A percentile compares a stretch with the other conserved stretches of the same genome.
Evolutionary conservation across 495 filamentous ascomycete species (phyloP).

Genomic region (Xeromyces bisporus): DNA sequence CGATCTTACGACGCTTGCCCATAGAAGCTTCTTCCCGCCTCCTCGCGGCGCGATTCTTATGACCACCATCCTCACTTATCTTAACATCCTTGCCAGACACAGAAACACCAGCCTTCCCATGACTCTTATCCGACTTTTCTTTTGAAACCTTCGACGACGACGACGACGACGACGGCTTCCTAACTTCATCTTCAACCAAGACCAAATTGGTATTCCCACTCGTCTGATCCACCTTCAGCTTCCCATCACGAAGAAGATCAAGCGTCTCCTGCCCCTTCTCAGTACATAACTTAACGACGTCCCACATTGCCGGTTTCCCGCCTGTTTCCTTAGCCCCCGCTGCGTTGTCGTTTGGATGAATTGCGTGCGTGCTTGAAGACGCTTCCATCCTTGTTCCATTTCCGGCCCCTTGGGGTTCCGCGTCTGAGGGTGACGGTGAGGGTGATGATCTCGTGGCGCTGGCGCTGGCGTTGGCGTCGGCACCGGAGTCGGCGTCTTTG

Average conservation of each 20-base stretch:
- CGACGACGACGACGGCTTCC: too few species aligned
- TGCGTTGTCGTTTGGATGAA: conserved; percentile 1
- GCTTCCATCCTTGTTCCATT: too few species aligned
- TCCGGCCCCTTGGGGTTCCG: not conserved
- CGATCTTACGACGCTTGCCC: too few species aligned
- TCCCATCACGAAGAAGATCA: conserved; percentile 37
- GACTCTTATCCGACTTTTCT: too few species aligned
- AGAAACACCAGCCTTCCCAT: too few species aligned
- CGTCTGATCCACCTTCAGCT: conserved; percentile 16
- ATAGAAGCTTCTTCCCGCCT: conserved; percentile 4
- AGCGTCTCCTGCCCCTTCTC: conserved; percentile 37
- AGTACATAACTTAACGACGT: conserved; percentile 49
- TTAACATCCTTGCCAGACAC: too few species aligned
- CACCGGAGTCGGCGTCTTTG: not conserved
- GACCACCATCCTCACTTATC: too few species aligned
- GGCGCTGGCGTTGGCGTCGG: too few species aligned
- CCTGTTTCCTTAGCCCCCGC: conserved; percentile 13
- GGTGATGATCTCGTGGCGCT: too few species aligned
- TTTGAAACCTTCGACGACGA: too few species aligned
- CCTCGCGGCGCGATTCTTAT: conserved; percentile 5
- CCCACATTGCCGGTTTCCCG: conserved; percentile 43
- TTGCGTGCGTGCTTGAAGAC: conserved; percentile 1
- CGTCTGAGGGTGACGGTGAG: too few species aligned
- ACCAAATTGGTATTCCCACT: conserved; percentile 6
- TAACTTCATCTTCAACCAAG: too few species aligned